Conservation (phyloP, 2,329 filamentous ascomycete species). For the Moelleriella libera region DNA sequence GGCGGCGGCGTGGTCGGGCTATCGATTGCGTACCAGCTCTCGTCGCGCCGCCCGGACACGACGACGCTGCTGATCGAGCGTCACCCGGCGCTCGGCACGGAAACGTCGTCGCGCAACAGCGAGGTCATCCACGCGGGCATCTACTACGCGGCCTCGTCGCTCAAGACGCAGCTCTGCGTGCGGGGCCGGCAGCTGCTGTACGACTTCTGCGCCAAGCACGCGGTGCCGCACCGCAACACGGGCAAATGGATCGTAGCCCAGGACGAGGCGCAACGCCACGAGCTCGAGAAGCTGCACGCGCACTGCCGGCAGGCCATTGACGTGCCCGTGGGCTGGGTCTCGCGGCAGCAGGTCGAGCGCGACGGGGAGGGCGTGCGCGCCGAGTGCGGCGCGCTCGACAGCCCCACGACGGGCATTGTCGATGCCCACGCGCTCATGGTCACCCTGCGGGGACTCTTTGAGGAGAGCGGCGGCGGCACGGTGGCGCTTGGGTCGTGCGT, state of each 20-base stretch:
- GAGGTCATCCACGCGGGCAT: conserved; percentile 95
- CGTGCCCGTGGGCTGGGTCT: conserved; percentile 62
- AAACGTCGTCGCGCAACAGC: conserved; percentile 82
- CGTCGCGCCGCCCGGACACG: conserved; percentile 39
- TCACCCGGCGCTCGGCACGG: conserved; percentile 60
- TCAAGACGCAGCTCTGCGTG: conserved; percentile 79
- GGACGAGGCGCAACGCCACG: conserved; percentile 52
- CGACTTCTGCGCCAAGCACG: conserved; percentile 51
- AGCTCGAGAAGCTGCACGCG: conserved; percentile 36
- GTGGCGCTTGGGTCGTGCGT: conserved; percentile 58
- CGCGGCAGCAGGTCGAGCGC: conserved; percentile 41
- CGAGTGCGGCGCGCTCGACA: conserved; percentile 63
- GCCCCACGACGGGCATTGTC: conserved; percentile 75
- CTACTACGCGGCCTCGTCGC: conserved; percentile 64
- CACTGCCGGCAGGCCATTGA: conserved; percentile 24
- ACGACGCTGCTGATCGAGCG: conserved; percentile 71
- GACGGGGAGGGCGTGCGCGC: conserved; percentile 68
- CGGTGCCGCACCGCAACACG: conserved; percentile 57
- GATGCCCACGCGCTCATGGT: conserved; percentile 80
- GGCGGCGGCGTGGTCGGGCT: conserved; percentile 61
- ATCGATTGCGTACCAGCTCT: conserved; percentile 61
- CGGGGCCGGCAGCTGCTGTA: conserved; percentile 67
- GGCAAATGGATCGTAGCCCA: conserved; percentile 97
- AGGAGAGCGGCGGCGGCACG: conserved; percentile 59
- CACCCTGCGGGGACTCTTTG: conserved; percentile 58